Percentiles rank a stretch among this genome's conserved stretches.
These are phyloP conservation scores for Racocetra persica DNA, from an alignment of 371 early-diverging fungal genomes.

Conservation along the genomic window DNA sequence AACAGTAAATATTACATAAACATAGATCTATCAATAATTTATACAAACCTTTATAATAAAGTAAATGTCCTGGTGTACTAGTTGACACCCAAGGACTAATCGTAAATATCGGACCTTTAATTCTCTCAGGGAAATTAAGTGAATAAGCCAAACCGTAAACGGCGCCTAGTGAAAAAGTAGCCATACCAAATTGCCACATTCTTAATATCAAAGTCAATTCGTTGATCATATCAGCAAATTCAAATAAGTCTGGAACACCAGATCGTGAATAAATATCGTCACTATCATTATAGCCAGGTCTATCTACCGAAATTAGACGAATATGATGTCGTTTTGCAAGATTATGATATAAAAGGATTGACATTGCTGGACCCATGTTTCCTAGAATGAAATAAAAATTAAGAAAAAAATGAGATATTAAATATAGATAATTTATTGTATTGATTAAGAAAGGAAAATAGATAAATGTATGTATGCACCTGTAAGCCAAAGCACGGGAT, in stretches of 20 bases:
- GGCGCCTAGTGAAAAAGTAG: slow-evolving; percentile 37
- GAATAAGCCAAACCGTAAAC: slow-evolving; percentile 41
- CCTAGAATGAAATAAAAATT: not conserved
- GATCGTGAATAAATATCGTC: slow-evolving; percentile 32
- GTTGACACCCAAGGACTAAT: slow-evolving; percentile 40
- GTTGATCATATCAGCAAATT: slow-evolving; percentile 41
- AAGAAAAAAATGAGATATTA: too few relatives aligned
- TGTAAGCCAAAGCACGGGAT: slow-evolving; percentile 42
- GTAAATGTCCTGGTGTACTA: slow-evolving; percentile 36
- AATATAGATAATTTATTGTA: too few relatives aligned
- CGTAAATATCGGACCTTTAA: slow-evolving; percentile 38
- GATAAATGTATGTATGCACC: slow-evolving; percentile 1
- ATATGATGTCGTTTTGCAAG: slow-evolving; percentile 33
- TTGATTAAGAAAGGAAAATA: not conserved
- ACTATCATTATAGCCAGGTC: slow-evolving; percentile 40
- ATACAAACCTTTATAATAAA: slow-evolving; percentile 11
- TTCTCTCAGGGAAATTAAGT: slow-evolving; percentile 30
- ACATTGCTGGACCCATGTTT: slow-evolving; percentile 41
- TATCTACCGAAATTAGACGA: slow-evolving; percentile 32
- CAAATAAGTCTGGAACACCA: slow-evolving; percentile 38
- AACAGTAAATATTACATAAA: not conserved
- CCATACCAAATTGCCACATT: slow-evolving; percentile 38
- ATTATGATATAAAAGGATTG: slow-evolving; percentile 39
- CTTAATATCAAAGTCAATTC: slow-evolving; percentile 33
- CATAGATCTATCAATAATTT: too few relatives aligned